These are phyloP conservation scores for Backusella tuberculispora DNA, from an alignment of 192 early-diverging fungal species.

Conservation along the genomic window DNA sequence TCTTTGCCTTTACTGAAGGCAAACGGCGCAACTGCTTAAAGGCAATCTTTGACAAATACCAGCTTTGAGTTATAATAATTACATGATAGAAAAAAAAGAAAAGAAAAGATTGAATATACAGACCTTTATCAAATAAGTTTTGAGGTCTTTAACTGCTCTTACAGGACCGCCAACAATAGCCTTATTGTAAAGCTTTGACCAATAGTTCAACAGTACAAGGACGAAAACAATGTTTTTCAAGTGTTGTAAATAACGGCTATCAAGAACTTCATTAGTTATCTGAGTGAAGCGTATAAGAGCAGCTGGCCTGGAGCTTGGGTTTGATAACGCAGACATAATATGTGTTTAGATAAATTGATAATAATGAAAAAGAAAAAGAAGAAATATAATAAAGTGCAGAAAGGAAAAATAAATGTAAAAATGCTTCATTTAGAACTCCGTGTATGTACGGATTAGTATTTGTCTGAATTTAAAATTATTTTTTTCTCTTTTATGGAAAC, in stretches of 20 bases:
- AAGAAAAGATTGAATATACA: not conserved
- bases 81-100: conserved; percentile 7
- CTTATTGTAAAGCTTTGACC: conserved; percentile 48
- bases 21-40: conserved; percentile 53
- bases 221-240: conserved; percentile 66
- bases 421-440: not conserved
- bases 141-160: conserved; percentile 50
- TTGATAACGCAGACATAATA: conserved; percentile 1
- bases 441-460: not conserved
- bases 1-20: conserved; percentile 60
- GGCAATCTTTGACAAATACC: conserved; percentile 41
- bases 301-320: not conserved
- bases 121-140: conserved; percentile 52
- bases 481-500: not conserved
- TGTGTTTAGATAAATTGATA: not conserved
- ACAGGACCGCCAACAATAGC: conserved; percentile 60
- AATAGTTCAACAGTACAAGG: conserved; percentile 56
- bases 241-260: conserved; percentile 9
- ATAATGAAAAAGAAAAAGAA: not conserved
- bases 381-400: not conserved
- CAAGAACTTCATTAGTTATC: conserved; percentile 2
- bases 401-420: not conserved
- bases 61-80: not conserved
- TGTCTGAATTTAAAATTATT: not conserved
- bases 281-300: conserved; percentile 1